Conservation (phyloP, 495 filamentous ascomycete species). For the Terfezia claveryi region DNA sequence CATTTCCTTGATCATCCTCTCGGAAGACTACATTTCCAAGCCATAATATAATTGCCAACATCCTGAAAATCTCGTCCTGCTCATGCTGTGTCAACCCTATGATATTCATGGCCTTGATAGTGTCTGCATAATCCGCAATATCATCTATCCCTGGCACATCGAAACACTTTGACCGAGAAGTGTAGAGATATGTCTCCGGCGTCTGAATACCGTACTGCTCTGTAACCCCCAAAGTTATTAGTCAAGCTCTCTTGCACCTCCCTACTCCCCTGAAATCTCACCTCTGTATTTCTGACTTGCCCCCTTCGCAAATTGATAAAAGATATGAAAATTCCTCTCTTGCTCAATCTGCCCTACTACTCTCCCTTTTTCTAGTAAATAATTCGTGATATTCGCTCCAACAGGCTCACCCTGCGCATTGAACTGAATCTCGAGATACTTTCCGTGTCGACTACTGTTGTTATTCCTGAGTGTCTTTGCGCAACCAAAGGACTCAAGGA, state of each 20-base stretch:
- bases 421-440: constrained; percentile 95
- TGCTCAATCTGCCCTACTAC: constrained; percentile 91
- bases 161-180: constrained; percentile 78
- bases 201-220: constrained; percentile 71
- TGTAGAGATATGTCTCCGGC: constrained; percentile 88
- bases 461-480: constrained; percentile 96
- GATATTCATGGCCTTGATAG: constrained; percentile 77
- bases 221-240: constrained; percentile 1
- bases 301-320: constrained; percentile 96
- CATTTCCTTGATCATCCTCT: constrained; percentile 79
- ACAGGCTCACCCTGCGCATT: constrained; percentile 82
- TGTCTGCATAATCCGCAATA: constrained; percentile 71
- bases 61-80: constrained; percentile 92
- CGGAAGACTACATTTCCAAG: constrained; percentile 75
- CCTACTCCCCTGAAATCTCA: constrained; percentile 13
- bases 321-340: constrained; percentile 98
- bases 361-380: constrained; percentile 82
- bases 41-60: constrained; percentile 86
- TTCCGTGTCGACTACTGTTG: constrained; percentile 95
- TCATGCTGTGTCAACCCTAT: constrained; percentile 77
- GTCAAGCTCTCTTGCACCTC: not conserved
- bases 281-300: constrained; percentile 65
- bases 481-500: constrained; percentile 95
- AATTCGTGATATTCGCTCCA: constrained; percentile 95
- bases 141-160: constrained; percentile 90